Base-by-base conservation (phyloP, 257 asterid genomes). In the Solanum ossicruentum region DNA sequence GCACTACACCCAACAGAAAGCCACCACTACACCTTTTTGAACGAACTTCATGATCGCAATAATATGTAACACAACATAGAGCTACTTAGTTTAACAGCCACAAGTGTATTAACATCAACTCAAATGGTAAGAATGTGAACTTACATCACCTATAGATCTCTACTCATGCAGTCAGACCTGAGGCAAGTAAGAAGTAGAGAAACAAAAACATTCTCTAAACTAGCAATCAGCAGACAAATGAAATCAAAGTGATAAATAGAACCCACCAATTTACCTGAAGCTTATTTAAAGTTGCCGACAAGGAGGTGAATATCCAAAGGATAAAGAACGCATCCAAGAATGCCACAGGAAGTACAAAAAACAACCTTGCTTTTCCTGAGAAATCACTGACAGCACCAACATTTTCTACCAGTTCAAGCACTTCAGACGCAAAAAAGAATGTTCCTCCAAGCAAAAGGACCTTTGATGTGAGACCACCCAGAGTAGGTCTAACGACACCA, bases 401-500 rank as follows among this genome's bases (percentile, higher is more conserved):
- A 87, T 95, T 95, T 88, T 97, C 99, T 52, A 92, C 90, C 81
- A 97, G 84, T 84, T 94, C 99, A 84, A 95, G 98, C 84, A 94
- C 93, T 91, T 95, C 98, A 0, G 98, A 92, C 18, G 98, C 98
- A 84, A 92, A 84, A 85, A 97, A 94, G 90, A 95, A 95, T 21
- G 98, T 95, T 82, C 93, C 98, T 52, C 99, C 98, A 84, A 97
- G 98, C 89, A 92, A 85, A 85, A 95, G 89, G 85, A 97, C 99
- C 90, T 93, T 95, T 52, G 95, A 94, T n/a, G 97, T 93, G 67
- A 97, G 95, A 85, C 99, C 98, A 85, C 99, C 98, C 84, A 97
- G 87, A 75, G 99, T 95, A 47, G 99, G 98, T 84, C 98, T 90
- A 81, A 97, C 98, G 79, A 97, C 99, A 89, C 99, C 99, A 71